Evolutionary conservation across 2,329 filamentous ascomycete genomes (phyloP), one percentile per base, ranked within the genome.

Genomic region (Tetracladium maxilliforme): DNA sequence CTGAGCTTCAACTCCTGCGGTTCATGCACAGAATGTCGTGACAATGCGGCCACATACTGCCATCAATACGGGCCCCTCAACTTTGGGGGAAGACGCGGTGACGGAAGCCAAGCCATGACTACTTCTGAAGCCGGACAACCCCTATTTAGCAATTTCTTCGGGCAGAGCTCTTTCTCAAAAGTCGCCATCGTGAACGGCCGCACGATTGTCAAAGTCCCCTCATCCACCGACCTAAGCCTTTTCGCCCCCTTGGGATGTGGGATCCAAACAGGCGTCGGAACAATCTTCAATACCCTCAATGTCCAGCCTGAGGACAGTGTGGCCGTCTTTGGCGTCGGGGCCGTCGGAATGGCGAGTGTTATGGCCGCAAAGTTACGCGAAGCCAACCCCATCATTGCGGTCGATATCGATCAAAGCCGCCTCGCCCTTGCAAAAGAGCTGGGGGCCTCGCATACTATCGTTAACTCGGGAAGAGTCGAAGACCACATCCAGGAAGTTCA

Each of bases 371-470:
- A 44, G 14, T 26, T 39, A 11, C n/a, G 20, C 5, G 13, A 26
- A 5, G 6, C n/a, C n/a, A n/a, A n/a, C n/a, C n/a, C n/a, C n/a
- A 48, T 64, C 25, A 52, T 64, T 7, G 59, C 50, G 5, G 47
- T 61, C 6, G 60, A 64, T 31, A 40, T 61, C 7, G 44, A 59
- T 9, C 39, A 48, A 6, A 36, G 37, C 5, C 45, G 55, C 12
- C 41, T 64, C 9, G 44, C 48, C 14, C 33, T 63, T 13, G 58
- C 59, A 0, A 47, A 38, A 12, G 42, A 46, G 19, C 42, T 60
- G 9, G 60, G 60, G 14, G 60, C 60, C 4, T 60, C 55, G 9
- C n/a, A n/a, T n/a, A 36, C 51, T 16, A 41, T 37, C 1, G 32
- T 59, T 23, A 51, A 55, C 31, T 43, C 47, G 6, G 44, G 36